Evolutionary conservation across 2,329 filamentous ascomycete species (phyloP).

Genomic region (Taxawa tesnikishii): DNA sequence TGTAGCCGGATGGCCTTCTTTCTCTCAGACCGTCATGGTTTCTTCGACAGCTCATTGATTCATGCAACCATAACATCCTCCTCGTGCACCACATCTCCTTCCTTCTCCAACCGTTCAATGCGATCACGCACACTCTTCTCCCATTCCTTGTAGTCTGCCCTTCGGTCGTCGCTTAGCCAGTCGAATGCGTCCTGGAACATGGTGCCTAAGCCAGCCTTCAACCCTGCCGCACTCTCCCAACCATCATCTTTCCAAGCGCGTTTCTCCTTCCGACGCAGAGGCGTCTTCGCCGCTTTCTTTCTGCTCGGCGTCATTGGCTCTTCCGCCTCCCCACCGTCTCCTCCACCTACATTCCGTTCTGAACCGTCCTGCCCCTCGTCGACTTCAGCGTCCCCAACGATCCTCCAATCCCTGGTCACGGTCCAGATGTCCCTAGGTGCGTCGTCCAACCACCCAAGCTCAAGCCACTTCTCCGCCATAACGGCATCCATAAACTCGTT

Average conservation of each 20-base stretch:
- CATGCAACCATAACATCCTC: background rate
- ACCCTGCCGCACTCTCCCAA: constrained; percentile 14
- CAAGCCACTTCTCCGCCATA: constrained; percentile 5
- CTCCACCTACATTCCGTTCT: background rate
- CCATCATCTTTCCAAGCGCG: constrained; percentile 12
- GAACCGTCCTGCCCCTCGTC: constrained; percentile 1
- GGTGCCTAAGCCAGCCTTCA: constrained; percentile 39
- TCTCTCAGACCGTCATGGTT: no score
- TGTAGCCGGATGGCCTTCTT: no score
- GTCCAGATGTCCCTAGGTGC: background rate
- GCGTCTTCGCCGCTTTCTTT: constrained; percentile 17
- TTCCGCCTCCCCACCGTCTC: constrained; percentile 3
- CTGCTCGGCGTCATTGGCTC: background rate
- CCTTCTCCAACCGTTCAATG: constrained; percentile 37
- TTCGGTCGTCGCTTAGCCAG: constrained; percentile 53
- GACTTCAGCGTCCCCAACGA: background rate
- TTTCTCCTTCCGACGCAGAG: constrained; percentile 21
- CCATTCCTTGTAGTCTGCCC: constrained; percentile 52
- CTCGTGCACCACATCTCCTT: background rate
- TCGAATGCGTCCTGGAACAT: constrained; percentile 70
- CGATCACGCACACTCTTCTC: constrained; percentile 45
- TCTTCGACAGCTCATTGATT: no score
- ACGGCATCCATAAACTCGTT: constrained; percentile 1
- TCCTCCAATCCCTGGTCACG: background rate
- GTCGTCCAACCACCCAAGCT: constrained; percentile 6